Evolutionary conservation across 1,284 basidiomycete species (phyloP).

Genomic region (Papiliotrema laurentii): DNA sequence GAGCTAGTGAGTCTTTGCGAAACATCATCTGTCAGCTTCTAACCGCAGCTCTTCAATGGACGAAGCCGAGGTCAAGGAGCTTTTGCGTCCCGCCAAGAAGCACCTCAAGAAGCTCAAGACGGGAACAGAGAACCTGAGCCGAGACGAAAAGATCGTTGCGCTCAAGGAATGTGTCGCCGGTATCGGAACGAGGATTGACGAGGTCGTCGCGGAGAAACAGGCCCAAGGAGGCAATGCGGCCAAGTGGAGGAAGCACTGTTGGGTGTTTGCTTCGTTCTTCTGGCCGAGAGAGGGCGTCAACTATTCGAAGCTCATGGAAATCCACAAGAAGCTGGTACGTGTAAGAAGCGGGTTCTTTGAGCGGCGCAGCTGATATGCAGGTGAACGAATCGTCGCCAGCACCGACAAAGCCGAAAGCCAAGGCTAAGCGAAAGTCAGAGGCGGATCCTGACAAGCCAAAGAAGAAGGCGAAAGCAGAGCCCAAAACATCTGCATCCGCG

Average conservation of each 20-base stretch:
- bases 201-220: constrained; percentile 70
- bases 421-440: constrained; percentile 32
- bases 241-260: constrained; percentile 88
- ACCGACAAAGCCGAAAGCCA: constrained; percentile 20
- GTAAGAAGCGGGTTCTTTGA: background rate
- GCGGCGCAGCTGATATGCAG: background rate
- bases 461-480: constrained; percentile 31
- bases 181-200: constrained; percentile 88
- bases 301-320: constrained; percentile 82
- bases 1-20: constrained; percentile 55
- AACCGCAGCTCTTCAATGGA: constrained; percentile 83
- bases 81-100: constrained; percentile 92
- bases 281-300: constrained; percentile 93
- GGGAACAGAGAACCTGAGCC: constrained; percentile 83
- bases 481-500: background rate
- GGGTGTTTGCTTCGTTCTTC: constrained; percentile 95
- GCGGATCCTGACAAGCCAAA: constrained; percentile 17
- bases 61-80: constrained; percentile 89
- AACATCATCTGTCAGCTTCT: constrained; percentile 4
- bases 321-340: constrained; percentile 85
- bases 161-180: constrained; percentile 92
- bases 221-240: constrained; percentile 71
- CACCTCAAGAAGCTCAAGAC: constrained; percentile 95
- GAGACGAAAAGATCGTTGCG: constrained; percentile 91
- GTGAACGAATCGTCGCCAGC: constrained; percentile 23